Evolutionary conservation across 2,329 filamentous ascomycete species (phyloP), one percentile per base, ranked within the genome.

Genomic region (Aplosporella prunicola): DNA sequence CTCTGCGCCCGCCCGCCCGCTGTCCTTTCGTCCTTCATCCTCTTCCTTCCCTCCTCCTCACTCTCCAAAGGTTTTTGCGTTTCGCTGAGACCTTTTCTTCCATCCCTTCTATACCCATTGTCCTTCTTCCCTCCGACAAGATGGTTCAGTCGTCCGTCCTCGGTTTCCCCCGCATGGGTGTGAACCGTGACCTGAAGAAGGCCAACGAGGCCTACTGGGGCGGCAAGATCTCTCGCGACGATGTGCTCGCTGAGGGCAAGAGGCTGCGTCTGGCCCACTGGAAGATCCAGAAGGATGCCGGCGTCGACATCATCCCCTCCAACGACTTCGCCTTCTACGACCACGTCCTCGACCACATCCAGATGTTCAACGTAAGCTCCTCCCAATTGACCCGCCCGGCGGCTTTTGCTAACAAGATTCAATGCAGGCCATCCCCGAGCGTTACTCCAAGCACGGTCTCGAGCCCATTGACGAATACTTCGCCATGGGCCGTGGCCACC

Each of bases 291-390:
- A 89, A 98, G 76, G 80, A 93, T 68, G 91, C 91, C 51, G 91
- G 91, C 60, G 88, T 96, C 67, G 85, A 95, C 61, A 74, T 91
- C 70, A 95, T 98, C 62, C 91, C 91, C 64, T 93, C 84, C 82
- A 98, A 98, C 67, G 91, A 98, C 78, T 98, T 98, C 62, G 87
- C 91, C 52, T 87, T 87, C 71, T 98, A 98, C 69, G 89, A 96
- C 67, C 89, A 96, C 63, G 84, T 96, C 58, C 80, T 96, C 47
- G 82, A 87, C 70, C 89, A 96, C 74, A 96, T 95, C 66, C 88
- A 95, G 74, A 81, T 94, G 67, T 95, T 95, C 64, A 86, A 84
- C 65, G 85, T 89, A 77, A 63, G 82, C 27, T 13, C 34, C 35
- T n/a, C 17, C 18, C 25, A 20, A 25, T 4, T 20, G 27, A 9